Base-by-base conservation (phyloP, 129 eudicot genomes). In the Deinandra increscens region DNA sequence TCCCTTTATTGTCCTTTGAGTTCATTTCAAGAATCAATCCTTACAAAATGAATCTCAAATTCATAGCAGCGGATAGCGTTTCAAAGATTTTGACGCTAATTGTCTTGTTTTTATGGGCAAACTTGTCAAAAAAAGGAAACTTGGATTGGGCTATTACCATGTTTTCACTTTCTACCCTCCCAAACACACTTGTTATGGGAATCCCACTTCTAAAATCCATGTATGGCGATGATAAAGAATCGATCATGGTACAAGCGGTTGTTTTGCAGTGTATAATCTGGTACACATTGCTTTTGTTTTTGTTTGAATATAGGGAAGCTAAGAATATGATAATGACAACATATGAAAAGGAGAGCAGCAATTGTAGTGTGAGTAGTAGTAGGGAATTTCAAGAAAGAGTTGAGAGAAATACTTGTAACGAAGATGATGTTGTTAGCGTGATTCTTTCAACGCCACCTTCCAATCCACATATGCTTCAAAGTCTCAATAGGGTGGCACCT, bases 111-210 rank as follows among this genome's bases (percentile, higher is more conserved):
- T 2, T 81, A 18, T 86, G 92, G 92, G 20, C 73, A 31, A 78
- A 65, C 6, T 56, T 81, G 2, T 71, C 80, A 14, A 76, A 77
- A 45, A 79, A 55, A 4, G 88, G 92, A 2, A 64, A 64, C 63
- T 70, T 86, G 33, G 92, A 86, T 59, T 86, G 92, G 92, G 76
- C 84, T 14, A 86, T 86, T 49, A 86, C 92, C 0, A 71, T 86
- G 44, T 86, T 86, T 41, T 86, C 92, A 0, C 86, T 86, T 7
- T 83, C 92, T 13, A 83, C 92, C 0, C 84, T 86, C 53, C 92
- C 92, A 54, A 86, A 86, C 70, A 86, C 92, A 7, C 86, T 86
- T 55, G 88, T 86, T 3, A 86, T 86, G 86, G 92, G 92, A 18
- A 86, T 86, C 56, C 91, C 91, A 4, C 79, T 86, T 41, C 64